phyloP scores from a whole-genome alignment of 352 stramenopile genomes.

The Phytophthora ramorum region DNA sequence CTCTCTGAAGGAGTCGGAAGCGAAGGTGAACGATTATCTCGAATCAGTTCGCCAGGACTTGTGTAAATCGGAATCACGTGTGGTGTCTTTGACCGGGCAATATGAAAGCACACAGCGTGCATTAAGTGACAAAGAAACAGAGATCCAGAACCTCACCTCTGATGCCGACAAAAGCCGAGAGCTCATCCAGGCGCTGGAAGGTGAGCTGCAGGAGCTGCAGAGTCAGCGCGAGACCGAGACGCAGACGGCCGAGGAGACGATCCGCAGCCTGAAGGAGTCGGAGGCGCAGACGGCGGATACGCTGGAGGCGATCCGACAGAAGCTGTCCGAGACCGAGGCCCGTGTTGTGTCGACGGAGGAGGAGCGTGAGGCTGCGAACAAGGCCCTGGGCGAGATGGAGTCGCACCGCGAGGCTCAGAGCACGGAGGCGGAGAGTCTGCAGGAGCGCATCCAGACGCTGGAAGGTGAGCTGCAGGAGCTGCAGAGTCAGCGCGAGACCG shows the following conservation, averaged over 20 bases:
- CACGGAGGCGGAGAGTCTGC: slow-evolving; percentile 15
- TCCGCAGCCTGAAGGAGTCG: slow-evolving; percentile 27
- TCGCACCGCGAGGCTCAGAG: slow-evolving; percentile 25
- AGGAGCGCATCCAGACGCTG: slow-evolving; percentile 14
- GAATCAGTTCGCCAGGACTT: slow-evolving; percentile 19
- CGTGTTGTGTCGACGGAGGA: slow-evolving; percentile 22
- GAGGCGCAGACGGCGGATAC: slow-evolving; percentile 15
- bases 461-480: slow-evolving; percentile 35
- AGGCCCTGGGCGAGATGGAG: slow-evolving; percentile 29
- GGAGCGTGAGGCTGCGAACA: slow-evolving; percentile 24
- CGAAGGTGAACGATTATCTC: slow-evolving; percentile 7
- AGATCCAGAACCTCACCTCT: neutral
- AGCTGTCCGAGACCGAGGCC: slow-evolving; percentile 27
- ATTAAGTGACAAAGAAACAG: neutral
- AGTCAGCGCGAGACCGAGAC: slow-evolving; percentile 25
- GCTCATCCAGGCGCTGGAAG: slow-evolving; percentile 19
- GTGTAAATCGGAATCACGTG: neutral
- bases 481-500: slow-evolving; percentile 22
- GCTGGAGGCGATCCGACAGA: slow-evolving; percentile 30
- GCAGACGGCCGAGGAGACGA: slow-evolving; percentile 28
- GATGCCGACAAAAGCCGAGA: slow-evolving; percentile 1
- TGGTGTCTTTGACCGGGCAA: slow-evolving; percentile 5
- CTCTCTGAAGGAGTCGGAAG: slow-evolving; percentile 13
- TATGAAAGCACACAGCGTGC: neutral
- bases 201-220: slow-evolving; percentile 33